These are phyloP conservation scores for Centrapalus pauciflorus DNA, from an alignment of 129 eudicot genomes.

Conservation along the genomic window DNA sequence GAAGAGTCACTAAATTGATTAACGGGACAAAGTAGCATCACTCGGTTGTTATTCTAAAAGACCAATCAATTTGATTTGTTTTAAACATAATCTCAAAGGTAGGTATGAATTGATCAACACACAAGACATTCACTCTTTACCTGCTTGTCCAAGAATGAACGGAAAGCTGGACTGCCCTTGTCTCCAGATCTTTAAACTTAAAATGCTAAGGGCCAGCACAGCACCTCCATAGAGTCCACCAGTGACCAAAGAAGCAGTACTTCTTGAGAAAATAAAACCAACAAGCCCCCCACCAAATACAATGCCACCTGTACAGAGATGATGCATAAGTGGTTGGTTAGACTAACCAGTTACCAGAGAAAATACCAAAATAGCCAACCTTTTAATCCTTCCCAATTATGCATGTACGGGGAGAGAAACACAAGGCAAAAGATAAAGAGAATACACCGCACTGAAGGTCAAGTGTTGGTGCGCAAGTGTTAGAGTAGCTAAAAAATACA, in stretches of 20 bases:
- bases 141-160: conserved; percentile 82
- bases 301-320: conserved; percentile 47
- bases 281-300: conserved; percentile 56
- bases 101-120: not conserved
- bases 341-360: not conserved
- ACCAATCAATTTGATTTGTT: not conserved
- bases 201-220: conserved; percentile 57
- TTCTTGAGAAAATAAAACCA: conserved; percentile 64
- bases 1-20: no score
- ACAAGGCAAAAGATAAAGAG: no score
- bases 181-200: conserved; percentile 78
- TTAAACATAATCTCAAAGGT: not conserved
- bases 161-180: conserved; percentile 79
- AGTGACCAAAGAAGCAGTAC: conserved; percentile 35
- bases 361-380: not conserved
- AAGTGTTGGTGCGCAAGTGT: no score
- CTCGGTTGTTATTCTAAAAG: not conserved
- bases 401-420: no score
- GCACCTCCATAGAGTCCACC: conserved; percentile 74
- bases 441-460: no score
- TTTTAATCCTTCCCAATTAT: no score
- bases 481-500: no score
- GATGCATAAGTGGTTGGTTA: not conserved
- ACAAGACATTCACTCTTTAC: conserved; percentile 19
- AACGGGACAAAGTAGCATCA: no score